Evolutionary conservation across 495 filamentous ascomycete species (phyloP).

Genomic region (Hypomontagnella monticulosa): DNA sequence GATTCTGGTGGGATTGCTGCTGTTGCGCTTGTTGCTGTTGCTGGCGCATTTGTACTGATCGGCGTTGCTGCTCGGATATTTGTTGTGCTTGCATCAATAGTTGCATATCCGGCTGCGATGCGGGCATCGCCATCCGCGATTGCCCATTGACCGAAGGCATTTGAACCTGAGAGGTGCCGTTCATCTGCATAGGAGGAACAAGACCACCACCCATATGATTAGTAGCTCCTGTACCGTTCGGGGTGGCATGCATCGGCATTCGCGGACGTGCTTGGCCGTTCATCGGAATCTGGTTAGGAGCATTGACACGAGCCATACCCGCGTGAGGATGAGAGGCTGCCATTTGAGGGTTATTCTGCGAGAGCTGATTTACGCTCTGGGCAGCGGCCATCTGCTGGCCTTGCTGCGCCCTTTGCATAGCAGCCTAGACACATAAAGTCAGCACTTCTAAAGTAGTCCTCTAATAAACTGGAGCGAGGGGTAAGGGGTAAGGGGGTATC

Average conservation of each 20-base stretch:
- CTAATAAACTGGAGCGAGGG: not conserved
- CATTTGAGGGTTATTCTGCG: slow-evolving; percentile 51
- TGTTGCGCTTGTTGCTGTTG: slow-evolving; percentile 57
- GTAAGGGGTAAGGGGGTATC: slow-evolving; percentile 31
- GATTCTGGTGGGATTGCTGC: slow-evolving; percentile 46
- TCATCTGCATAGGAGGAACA: slow-evolving; percentile 69
- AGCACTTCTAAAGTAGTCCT: slow-evolving; percentile 35
- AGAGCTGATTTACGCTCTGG: slow-evolving; percentile 45
- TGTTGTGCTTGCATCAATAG: slow-evolving; percentile 66
- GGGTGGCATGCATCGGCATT: slow-evolving; percentile 53
- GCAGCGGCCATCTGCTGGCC: slow-evolving; percentile 54
- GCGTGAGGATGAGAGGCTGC: slow-evolving; percentile 52
- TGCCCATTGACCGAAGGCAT: slow-evolving; percentile 68
- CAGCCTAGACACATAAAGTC: slow-evolving; percentile 42
- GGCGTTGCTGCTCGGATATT: slow-evolving; percentile 71
- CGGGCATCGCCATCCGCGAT: slow-evolving; percentile 71
- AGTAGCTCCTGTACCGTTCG: slow-evolving; percentile 52
- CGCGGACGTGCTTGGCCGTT: slow-evolving; percentile 51
- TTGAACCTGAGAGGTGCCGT: slow-evolving; percentile 78
- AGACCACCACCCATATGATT: slow-evolving; percentile 57
- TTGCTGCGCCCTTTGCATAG: slow-evolving; percentile 50
- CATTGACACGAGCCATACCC: slow-evolving; percentile 47
- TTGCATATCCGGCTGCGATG: slow-evolving; percentile 66
- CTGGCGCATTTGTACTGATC: slow-evolving; percentile 60
- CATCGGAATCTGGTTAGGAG: slow-evolving; percentile 49